Evolutionary conservation across 2,329 filamentous ascomycete genomes (phyloP).

Genomic region (Fusarium falciforme): DNA sequence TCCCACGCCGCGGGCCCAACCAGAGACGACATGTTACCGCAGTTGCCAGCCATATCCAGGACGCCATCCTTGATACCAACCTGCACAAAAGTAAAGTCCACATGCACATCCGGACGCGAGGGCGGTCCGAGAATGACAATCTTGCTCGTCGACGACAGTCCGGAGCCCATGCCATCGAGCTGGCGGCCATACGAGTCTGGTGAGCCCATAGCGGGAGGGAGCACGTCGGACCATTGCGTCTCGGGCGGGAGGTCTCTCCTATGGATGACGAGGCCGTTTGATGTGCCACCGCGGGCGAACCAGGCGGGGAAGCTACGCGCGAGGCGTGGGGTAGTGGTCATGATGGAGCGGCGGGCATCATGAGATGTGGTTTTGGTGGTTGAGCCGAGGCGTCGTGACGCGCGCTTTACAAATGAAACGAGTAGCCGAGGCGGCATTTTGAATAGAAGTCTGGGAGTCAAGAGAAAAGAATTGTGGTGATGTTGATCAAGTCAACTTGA

Average conservation of each 20-base stretch:
- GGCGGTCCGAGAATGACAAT: slow-evolving; percentile 73
- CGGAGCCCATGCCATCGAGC: slow-evolving; percentile 77
- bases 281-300: slow-evolving; percentile 73
- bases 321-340: not conserved
- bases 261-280: slow-evolving; percentile 69
- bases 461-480: not conserved
- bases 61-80: slow-evolving; percentile 70
- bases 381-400: not conserved
- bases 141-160: slow-evolving; percentile 76
- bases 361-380: not conserved
- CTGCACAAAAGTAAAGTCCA: slow-evolving; percentile 79
- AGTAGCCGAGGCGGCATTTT: slow-evolving; percentile 2
- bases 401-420: not conserved
- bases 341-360: slow-evolving; percentile 11
- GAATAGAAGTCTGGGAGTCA: not conserved
- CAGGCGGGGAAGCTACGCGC: slow-evolving; percentile 52
- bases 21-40: slow-evolving; percentile 78
- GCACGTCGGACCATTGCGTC: slow-evolving; percentile 59
- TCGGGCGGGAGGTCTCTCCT: slow-evolving; percentile 50
- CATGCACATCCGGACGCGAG: slow-evolving; percentile 61
- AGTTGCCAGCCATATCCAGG: slow-evolving; percentile 77
- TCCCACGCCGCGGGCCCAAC: slow-evolving; percentile 66
- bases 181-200: slow-evolving; percentile 76
- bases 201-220: slow-evolving; percentile 70
- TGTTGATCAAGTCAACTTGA: not conserved